phyloP scores from a whole-genome alignment of 179 eudicot genomes.

The Beta lomatogona region DNA sequence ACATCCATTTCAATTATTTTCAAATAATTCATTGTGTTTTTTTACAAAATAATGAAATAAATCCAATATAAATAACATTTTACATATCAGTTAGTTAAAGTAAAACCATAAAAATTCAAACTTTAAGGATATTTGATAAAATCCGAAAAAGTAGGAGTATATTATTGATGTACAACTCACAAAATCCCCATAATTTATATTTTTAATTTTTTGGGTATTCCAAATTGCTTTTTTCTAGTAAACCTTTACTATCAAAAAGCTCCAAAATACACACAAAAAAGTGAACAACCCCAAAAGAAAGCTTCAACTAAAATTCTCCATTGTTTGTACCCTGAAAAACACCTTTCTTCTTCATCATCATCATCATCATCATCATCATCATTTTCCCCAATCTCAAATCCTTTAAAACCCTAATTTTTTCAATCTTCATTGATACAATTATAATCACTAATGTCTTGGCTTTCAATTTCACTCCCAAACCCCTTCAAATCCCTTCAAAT shows the following conservation, averaged over 20 bases:
- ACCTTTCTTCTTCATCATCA: not conserved
- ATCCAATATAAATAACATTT: too few species aligned
- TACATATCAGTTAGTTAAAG: too few species aligned
- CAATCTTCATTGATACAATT: too few species aligned
- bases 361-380: not conserved
- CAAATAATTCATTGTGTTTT: too few species aligned
- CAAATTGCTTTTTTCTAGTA: not conserved
- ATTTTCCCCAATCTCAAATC: not conserved
- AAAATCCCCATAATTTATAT: not conserved
- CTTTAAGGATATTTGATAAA: too few species aligned
- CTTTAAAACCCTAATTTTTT: not conserved
- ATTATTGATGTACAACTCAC: not conserved
- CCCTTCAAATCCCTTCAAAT: slow-evolving; percentile 41
- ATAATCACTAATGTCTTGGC: slow-evolving; percentile 39
- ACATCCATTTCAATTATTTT: too few species aligned
- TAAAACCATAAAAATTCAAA: too few species aligned
- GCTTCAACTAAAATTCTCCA: not conserved
- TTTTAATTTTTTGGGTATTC: not conserved
- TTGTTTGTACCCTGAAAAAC: not conserved
- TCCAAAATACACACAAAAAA: not conserved
- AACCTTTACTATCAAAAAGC: not conserved
- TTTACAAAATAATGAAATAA: too few species aligned
- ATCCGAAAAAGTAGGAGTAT: too few species aligned
- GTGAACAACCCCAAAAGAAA: not conserved
- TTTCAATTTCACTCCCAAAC: slow-evolving; percentile 40